Percentiles rank a stretch among this genome's conserved stretches.
Conservation (phyloP, 495 filamentous ascomycete genomes). For the Penicillium silybi region DNA sequence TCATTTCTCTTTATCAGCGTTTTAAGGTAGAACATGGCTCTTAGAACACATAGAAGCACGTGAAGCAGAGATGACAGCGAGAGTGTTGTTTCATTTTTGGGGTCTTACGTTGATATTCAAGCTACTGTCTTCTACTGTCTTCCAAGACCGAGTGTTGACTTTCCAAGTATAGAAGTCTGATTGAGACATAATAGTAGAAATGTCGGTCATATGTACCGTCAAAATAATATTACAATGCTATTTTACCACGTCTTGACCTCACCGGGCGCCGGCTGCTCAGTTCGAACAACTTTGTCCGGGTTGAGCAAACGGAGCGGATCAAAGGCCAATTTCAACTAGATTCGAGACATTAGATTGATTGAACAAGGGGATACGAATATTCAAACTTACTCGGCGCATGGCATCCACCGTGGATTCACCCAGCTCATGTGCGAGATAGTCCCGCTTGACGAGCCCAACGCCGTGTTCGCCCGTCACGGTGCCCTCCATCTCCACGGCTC, state of each 20-base stretch:
- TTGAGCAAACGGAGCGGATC: constrained; percentile 64
- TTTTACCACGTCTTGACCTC: constrained; percentile 41
- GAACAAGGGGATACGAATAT: background rate
- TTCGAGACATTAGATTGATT: constrained; percentile 9
- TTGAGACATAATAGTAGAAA: background rate
- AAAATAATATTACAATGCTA: background rate
- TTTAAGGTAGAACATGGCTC: background rate
- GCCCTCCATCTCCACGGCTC: constrained; percentile 61
- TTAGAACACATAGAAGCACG: background rate
- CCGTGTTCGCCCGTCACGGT: constrained; percentile 65
- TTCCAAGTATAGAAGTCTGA: no score
- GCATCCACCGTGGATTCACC: constrained; percentile 54
- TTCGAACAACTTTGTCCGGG: constrained; percentile 62
- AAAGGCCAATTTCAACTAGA: constrained; percentile 59
- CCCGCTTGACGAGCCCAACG: constrained; percentile 58
- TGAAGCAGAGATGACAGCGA: no score
- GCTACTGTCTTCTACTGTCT: no score
- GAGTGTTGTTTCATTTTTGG: no score
- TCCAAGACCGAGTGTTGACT: background rate
- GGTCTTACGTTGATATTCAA: no score
- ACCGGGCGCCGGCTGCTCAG: constrained; percentile 35
- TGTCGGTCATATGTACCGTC: background rate
- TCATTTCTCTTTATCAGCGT: background rate
- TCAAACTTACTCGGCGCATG: constrained; percentile 56
- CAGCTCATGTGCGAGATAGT: constrained; percentile 57